phyloP scores from a whole-genome alignment of 1,139 yeast genomes.

The Candida glucosophila region DNA sequence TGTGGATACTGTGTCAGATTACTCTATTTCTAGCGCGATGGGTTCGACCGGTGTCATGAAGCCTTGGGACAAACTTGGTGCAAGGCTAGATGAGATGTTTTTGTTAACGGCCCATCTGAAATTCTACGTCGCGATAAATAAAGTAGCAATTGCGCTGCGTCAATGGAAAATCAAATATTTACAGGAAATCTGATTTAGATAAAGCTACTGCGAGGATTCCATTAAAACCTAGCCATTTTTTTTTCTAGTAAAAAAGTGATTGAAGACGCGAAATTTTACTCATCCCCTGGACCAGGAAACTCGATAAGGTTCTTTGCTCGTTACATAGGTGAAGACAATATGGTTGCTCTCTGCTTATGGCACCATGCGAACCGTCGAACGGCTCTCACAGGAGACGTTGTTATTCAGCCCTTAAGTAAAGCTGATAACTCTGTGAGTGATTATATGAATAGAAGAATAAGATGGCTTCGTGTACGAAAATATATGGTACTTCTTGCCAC shows the following conservation, averaged over 20 bases:
- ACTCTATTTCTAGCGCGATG: conserved; percentile 8
- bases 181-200: conserved; percentile 63
- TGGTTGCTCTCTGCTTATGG: conserved; percentile 88
- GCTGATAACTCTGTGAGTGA: conserved; percentile 37
- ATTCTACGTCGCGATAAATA: conserved; percentile 72
- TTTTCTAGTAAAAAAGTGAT: conserved; percentile 22
- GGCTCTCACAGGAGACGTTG: conserved; percentile 71
- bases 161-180: conserved; percentile 84
- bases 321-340: conserved; percentile 87
- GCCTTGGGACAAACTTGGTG: conserved; percentile 39
- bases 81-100: conserved; percentile 81
- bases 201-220: conserved; percentile 43
- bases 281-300: conserved; percentile 39
- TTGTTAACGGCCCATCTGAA: conserved; percentile 76
- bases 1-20: conserved; percentile 8
- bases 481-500: conserved; percentile 87
- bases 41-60: conserved; percentile 4
- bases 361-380: conserved; percentile 60
- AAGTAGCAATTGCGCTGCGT: conserved; percentile 80
- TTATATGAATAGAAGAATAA: conserved; percentile 57
- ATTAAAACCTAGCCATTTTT: conserved; percentile 16
- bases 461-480: conserved; percentile 87
- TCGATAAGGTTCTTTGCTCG: conserved; percentile 60
- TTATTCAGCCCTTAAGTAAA: conserved; percentile 66
- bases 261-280: conserved; percentile 20